phyloP scores from a whole-genome alignment of 306 rosid genomes.

The Cyclanthera cordifolia region DNA sequence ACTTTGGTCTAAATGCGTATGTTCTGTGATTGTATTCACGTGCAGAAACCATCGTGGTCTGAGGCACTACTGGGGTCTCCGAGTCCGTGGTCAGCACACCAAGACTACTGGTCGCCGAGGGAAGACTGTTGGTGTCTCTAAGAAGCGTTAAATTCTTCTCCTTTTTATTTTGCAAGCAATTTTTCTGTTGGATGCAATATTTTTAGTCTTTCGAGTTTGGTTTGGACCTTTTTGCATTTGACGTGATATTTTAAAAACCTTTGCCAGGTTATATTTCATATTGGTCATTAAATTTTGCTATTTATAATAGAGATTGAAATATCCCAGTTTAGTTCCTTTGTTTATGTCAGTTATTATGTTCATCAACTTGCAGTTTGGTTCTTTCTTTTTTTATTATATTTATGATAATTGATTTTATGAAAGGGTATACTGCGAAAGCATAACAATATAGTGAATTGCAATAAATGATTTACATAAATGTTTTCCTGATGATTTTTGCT shows the following conservation, averaged over 20 bases:
- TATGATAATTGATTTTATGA: no score
- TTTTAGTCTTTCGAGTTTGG: background rate
- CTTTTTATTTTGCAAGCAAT: background rate
- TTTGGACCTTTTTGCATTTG: background rate
- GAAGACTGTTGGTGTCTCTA: slow-evolving; percentile 97
- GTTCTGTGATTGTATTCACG: no score
- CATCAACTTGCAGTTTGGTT: background rate
- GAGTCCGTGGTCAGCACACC: slow-evolving; percentile 99
- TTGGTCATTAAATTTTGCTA: slow-evolving; percentile 2
- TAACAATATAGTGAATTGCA: no score
- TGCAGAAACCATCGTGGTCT: slow-evolving; percentile 97
- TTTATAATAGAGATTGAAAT: slow-evolving; percentile 6
- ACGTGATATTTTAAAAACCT: background rate
- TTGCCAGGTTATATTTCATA: background rate
- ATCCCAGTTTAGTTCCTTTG: background rate
- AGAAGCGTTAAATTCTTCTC: slow-evolving; percentile 50
- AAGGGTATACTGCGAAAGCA: no score
- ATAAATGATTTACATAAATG: no score
- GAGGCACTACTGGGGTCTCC: slow-evolving; percentile 99
- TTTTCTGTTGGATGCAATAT: slow-evolving; percentile 1
- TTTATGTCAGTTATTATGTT: background rate
- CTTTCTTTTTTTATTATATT: background rate
- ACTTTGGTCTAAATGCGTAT: background rate
- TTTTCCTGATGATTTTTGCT: no score
- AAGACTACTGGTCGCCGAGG: slow-evolving; percentile 98